Conservation (phyloP, 192 early-diverging fungal species). For the Rhizoclosmatium globosum region DNA sequence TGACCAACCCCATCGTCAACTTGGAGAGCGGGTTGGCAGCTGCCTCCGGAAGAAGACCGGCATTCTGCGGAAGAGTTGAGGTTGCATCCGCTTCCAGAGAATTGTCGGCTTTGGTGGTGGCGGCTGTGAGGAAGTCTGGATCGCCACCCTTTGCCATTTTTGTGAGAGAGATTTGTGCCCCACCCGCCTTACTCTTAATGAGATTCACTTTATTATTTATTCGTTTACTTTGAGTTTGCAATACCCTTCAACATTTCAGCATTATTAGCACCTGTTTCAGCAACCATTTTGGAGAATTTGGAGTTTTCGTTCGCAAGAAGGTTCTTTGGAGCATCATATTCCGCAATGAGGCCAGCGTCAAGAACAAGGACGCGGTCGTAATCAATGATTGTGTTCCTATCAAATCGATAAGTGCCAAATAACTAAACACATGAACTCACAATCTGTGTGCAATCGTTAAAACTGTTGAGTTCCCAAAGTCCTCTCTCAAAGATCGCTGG, state of each 20-base stretch:
- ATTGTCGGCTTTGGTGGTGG: background rate
- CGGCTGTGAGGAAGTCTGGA: background rate
- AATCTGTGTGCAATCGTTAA: conserved; percentile 60
- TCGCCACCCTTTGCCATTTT: background rate
- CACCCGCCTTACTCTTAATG: too few relatives aligned
- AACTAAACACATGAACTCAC: background rate
- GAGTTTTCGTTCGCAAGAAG: conserved; percentile 60
- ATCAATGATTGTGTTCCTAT: conserved; percentile 43
- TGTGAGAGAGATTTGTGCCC: too few relatives aligned
- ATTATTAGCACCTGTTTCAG: conserved; percentile 41
- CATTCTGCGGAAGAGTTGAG: background rate
- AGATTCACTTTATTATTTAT: too few relatives aligned
- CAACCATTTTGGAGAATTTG: conserved; percentile 50
- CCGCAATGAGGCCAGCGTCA: conserved; percentile 78
- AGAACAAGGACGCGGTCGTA: conserved; percentile 59
- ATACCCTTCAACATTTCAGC: conserved; percentile 30
- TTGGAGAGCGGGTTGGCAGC: conserved; percentile 1
- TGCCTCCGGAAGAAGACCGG: conserved; percentile 18
- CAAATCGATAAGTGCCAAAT: background rate
- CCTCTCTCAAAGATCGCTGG: conserved; percentile 54
- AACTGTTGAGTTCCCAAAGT: conserved; percentile 57
- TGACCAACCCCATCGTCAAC: conserved; percentile 23
- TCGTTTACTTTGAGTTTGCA: conserved; percentile 6
- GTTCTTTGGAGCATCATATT: conserved; percentile 79
- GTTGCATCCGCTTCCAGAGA: background rate